A percentile compares a stretch with the other conserved stretches of the same genome.
These are phyloP conservation scores for Penicillium canescens DNA, from an alignment of 495 filamentous ascomycete species.

Conservation along the genomic window DNA sequence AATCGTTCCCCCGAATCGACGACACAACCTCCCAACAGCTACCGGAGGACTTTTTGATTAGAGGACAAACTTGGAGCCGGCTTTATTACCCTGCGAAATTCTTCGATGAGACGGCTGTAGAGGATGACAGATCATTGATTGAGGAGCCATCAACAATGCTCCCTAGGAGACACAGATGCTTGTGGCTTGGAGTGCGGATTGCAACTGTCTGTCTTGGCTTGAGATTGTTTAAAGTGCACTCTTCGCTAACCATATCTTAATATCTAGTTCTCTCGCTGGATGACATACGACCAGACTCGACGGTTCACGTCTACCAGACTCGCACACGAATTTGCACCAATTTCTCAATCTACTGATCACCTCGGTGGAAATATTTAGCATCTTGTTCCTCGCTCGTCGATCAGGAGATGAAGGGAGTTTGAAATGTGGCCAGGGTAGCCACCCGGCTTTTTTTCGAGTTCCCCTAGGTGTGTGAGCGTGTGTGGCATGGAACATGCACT, in stretches of 20 bases:
- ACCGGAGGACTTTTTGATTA: constrained; percentile 80
- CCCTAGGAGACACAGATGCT: constrained; percentile 1
- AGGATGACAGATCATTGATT: constrained; percentile 68
- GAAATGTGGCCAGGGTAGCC: constrained; percentile 1
- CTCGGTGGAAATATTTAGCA: constrained; percentile 11
- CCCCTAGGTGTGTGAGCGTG: background rate
- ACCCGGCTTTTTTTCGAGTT: background rate
- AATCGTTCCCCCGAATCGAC: constrained; percentile 53
- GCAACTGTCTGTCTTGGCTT: constrained; percentile 44
- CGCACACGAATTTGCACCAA: constrained; percentile 24
- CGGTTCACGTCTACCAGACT: constrained; percentile 34
- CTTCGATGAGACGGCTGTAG: constrained; percentile 67
- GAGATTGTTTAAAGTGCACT: background rate
- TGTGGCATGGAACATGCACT: background rate
- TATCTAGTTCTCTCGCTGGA: no score
- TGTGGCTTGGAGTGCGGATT: constrained; percentile 8
- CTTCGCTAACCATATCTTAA: background rate
- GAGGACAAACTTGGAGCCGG: constrained; percentile 72
- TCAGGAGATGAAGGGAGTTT: constrained; percentile 11
- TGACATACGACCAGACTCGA: constrained; percentile 26
- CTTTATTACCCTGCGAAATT: constrained; percentile 68
- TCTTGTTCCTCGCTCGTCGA: background rate
- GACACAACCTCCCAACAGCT: constrained; percentile 60
- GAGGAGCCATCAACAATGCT: background rate
- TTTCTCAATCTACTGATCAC: constrained; percentile 18